Percentiles rank a stretch among this genome's conserved stretches.
Evolutionary conservation across 805 yeast species (phyloP).

Genomic region (Cyberlindnera xylosilytica): DNA sequence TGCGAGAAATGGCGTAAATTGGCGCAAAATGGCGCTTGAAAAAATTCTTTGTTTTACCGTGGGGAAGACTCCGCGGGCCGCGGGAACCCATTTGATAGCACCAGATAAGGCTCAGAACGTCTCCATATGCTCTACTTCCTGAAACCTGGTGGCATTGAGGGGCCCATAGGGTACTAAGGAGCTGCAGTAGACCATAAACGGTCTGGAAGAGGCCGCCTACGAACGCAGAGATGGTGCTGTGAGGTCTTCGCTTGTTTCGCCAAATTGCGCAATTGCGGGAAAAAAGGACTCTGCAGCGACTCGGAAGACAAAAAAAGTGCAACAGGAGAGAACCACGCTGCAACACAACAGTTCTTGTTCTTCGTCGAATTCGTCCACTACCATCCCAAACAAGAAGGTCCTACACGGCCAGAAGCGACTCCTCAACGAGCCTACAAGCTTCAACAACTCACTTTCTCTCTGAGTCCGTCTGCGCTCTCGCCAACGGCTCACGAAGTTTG

Average conservation of each 20-base stretch:
- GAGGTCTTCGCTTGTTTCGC: no score
- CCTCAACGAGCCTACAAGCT: constrained; percentile 1
- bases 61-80: constrained; percentile 1
- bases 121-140: no score
- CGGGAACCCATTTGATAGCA: no score
- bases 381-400: not conserved
- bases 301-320: not conserved
- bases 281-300: not conserved
- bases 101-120: no score
- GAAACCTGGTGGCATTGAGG: no score
- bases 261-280: not conserved
- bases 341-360: not conserved
- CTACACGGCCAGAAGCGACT: not conserved
- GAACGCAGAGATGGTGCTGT: no score
- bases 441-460: not conserved
- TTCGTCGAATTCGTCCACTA: constrained; percentile 6
- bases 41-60: not conserved
- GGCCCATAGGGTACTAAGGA: no score
- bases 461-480: not conserved
- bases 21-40: no score
- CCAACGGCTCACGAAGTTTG: not conserved
- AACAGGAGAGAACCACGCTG: not conserved
- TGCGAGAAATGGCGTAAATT: not conserved
- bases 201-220: not conserved
- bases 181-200: no score